phyloP scores from a whole-genome alignment of 495 filamentous ascomycete species.

The Entonaema liquescens region DNA sequence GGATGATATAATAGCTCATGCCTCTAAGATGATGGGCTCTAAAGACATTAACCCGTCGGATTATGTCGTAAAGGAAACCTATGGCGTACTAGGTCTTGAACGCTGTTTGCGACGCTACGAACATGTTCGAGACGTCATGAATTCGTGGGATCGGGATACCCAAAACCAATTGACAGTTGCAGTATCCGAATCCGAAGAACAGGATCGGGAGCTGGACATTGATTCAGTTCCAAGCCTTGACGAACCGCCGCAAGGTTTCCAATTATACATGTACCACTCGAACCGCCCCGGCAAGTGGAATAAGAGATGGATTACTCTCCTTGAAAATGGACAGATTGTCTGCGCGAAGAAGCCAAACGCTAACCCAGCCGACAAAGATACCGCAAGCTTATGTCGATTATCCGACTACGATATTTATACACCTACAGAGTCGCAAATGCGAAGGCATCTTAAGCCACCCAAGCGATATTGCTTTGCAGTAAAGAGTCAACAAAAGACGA shows the following conservation, averaged over 20 bases:
- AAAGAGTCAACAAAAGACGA: conserved; percentile 92
- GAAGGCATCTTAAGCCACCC: conserved; percentile 73
- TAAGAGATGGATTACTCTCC: conserved; percentile 81
- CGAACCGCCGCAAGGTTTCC: conserved; percentile 63
- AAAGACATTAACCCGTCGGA: conserved; percentile 64
- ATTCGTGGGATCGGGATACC: conserved; percentile 85
- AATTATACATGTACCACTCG: conserved; percentile 79
- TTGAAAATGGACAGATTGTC: conserved; percentile 76
- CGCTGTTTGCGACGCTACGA: conserved; percentile 88
- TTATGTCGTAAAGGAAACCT: conserved; percentile 79
- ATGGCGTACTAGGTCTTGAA: conserved; percentile 78
- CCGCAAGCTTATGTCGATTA: conserved; percentile 78
- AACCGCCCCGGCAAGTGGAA: conserved; percentile 84
- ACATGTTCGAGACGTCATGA: conserved; percentile 85
- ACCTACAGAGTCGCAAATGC: conserved; percentile 69
- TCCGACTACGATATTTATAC: conserved; percentile 94
- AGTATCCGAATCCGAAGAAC: conserved; percentile 46
- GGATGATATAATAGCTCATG: conserved; percentile 71
- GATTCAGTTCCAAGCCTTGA: conserved; percentile 63
- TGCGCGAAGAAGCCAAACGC: conserved; percentile 72
- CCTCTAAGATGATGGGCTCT: conserved; percentile 61
- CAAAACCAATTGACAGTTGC: conserved; percentile 72
- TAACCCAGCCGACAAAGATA: conserved; percentile 66
- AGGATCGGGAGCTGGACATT: conserved; percentile 55
- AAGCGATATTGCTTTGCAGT: conserved; percentile 86